Base-by-base conservation (phyloP, 192 early-diverging fungal species). In the Linnemannia exigua region DNA sequence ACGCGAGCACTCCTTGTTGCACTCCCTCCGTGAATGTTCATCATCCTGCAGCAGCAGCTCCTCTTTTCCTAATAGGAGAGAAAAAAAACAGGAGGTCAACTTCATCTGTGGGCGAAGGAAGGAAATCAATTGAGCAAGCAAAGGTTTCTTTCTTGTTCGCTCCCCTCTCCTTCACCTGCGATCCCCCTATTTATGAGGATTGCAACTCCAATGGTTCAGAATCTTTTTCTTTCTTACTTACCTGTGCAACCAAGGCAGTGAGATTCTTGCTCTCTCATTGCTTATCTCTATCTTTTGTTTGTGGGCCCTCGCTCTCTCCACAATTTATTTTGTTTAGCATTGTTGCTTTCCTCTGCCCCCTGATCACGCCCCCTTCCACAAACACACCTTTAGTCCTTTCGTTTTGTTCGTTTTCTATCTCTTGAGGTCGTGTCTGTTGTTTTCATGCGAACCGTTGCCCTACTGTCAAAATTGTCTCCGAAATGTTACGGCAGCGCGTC, bases 351-450 rank as follows among this genome's bases (percentile, higher is more conserved):
- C 51, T 22, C 20, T 25, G 22, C 11, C 11, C 22, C 28, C 14
- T 63, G 28, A 63, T 63, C 58, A 63, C 58, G 58, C 58, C 58
- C 52, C 58, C 58, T 63, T 33, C 37, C 15, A 3, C 35, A 68
- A 77, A 77, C 76, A 77, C 76, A 70, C 38, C 67, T 52, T 70
- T 77, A 54, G 11, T 28, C 41, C 54, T 4, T n/a, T 3, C n/a
- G 1, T n/a, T 6, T 11, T 72, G 4, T 28, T 72, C 77, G 51
- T 79, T 79, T 72, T 79, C 77, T 79, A 79, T 79, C 77, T 79
- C 61, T 38, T 61, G 58, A 61, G 58, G 58, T 11, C 25, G 58
- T 61, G 58, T 61, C 58, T 61, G 58, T 61, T 61, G 58, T 28
- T 61, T 61, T 61, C 58, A 61, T 61, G 58, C 54, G 54, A 44